Base-by-base conservation (phyloP, 192 early-diverging fungal species). In the Anaeromyces robustus region DNA sequence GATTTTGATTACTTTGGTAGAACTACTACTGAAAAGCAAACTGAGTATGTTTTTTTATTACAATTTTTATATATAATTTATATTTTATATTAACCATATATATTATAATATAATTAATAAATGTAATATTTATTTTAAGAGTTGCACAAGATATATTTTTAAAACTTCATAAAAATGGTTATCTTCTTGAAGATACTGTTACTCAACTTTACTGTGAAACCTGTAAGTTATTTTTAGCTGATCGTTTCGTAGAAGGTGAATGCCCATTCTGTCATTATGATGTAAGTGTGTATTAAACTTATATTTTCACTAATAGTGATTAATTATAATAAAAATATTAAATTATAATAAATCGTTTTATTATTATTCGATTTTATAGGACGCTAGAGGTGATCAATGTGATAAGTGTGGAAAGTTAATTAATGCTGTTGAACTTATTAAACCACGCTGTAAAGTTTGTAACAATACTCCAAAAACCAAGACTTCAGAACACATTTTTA, bases 321-420 rank as follows among this genome's bases (percentile, higher is more conserved):
- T n/a, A n/a, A n/a, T n/a, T n/a, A n/a, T n/a, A n/a, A n/a, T n/a
- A n/a, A n/a, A n/a, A n/a, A n/a, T n/a, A n/a, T n/a, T n/a, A n/a
- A n/a, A n/a, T n/a, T n/a, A n/a, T n/a, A n/a, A n/a, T n/a, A n/a
- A n/a, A n/a, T n/a, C n/a, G n/a, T n/a, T n/a, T n/a, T n/a, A n/a
- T n/a, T n/a, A n/a, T n/a, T n/a, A n/a, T n/a, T n/a, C n/a, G 31
- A 30, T n/a, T 28, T 78, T 29, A 81, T 78, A 92, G 87, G 95
- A 97, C 85, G 98, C 96, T 77, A 93, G 97, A 80, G 98, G 98
- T 80, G 98, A 99, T 86, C 98, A 99, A 87, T 99, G 98, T 88
- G 98, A 99, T 90, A 87, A 87, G 78, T 98, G 97, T 85, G 95
- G 95, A 34, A 89, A 91, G 77, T 87, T 98, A 29, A 85, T 98